Evolutionary conservation across 1,284 basidiomycete genomes (phyloP).

Genomic region (Puccinia horiana): DNA sequence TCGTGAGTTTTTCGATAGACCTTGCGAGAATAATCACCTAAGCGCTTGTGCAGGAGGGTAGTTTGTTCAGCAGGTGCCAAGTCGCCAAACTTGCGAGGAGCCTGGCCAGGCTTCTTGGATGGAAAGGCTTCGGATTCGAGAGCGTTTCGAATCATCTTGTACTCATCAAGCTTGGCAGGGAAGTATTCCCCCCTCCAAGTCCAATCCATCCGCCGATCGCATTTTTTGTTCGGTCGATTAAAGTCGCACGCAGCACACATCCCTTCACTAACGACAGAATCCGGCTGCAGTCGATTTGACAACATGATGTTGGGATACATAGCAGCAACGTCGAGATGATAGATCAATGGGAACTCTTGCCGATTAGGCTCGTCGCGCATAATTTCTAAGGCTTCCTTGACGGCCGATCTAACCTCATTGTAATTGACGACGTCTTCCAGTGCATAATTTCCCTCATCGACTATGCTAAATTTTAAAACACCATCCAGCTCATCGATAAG

Average conservation of each 20-base stretch:
- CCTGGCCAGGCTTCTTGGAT: slow-evolving; percentile 71
- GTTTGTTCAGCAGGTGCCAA: slow-evolving; percentile 84
- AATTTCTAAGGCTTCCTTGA: slow-evolving; percentile 75
- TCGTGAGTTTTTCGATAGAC: slow-evolving; percentile 99
- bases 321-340: slow-evolving; percentile 97
- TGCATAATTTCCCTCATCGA: slow-evolving; percentile 79
- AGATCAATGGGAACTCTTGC: slow-evolving; percentile 89
- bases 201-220: slow-evolving; percentile 93
- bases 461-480: slow-evolving; percentile 83
- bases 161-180: slow-evolving; percentile 95
- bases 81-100: slow-evolving; percentile 80
- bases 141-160: slow-evolving; percentile 98
- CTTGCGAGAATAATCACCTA: slow-evolving; percentile 97
- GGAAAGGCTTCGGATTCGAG: slow-evolving; percentile 93
- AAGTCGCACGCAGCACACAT: slow-evolving; percentile 98
- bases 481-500: slow-evolving; percentile 92
- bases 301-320: slow-evolving; percentile 99
- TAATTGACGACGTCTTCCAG: slow-evolving; percentile 92
- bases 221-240: slow-evolving; percentile 92
- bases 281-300: slow-evolving; percentile 96
- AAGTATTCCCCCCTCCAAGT: slow-evolving; percentile 99
- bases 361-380: slow-evolving; percentile 90
- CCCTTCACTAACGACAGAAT: slow-evolving; percentile 95
- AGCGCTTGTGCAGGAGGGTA: slow-evolving; percentile 87
- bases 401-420: slow-evolving; percentile 82